These are phyloP conservation scores for Pezicula radicicola DNA, from an alignment of 2,329 filamentous ascomycete species.

Conservation along the genomic window DNA sequence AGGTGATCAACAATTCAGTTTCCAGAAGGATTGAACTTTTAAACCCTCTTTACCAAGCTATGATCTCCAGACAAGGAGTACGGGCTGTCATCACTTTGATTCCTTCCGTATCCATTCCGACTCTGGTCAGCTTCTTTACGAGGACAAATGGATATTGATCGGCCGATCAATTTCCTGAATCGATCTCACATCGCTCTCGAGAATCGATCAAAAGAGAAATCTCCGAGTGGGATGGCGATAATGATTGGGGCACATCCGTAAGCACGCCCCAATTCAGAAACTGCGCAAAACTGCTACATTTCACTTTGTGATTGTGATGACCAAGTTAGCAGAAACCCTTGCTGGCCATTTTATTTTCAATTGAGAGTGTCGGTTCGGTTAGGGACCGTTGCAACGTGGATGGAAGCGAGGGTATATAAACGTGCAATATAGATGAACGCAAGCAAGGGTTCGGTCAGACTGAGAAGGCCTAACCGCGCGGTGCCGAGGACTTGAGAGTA, in stretches of 20 bases:
- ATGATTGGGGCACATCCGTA: not conserved
- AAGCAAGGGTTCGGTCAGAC: too few relatives aligned
- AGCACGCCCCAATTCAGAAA: not conserved
- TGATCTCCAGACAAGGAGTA: not conserved
- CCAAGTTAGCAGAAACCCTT: too few relatives aligned
- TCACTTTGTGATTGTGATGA: too few relatives aligned
- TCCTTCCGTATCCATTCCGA: too few relatives aligned
- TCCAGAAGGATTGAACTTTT: not conserved
- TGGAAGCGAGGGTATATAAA: too few relatives aligned
- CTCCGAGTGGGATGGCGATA: not conserved
- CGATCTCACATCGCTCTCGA: not conserved
- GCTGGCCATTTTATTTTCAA: too few relatives aligned
- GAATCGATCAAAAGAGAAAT: slow-evolving; percentile 2
- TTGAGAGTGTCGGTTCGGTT: too few relatives aligned
- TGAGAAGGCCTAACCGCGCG: too few relatives aligned
- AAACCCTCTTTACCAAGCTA: not conserved
- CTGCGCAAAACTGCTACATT: not conserved
- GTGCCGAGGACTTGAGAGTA: too few relatives aligned
- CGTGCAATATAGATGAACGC: too few relatives aligned
- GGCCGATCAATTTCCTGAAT: not conserved
- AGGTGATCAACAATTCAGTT: not conserved
- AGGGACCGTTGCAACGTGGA: too few relatives aligned
- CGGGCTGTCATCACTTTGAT: not conserved
- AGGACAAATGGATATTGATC: not conserved
- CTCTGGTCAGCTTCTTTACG: not conserved